Evolutionary conservation across 176 grass and related monocot genomes (phyloP).

Genomic region (Oryza nivara): DNA sequence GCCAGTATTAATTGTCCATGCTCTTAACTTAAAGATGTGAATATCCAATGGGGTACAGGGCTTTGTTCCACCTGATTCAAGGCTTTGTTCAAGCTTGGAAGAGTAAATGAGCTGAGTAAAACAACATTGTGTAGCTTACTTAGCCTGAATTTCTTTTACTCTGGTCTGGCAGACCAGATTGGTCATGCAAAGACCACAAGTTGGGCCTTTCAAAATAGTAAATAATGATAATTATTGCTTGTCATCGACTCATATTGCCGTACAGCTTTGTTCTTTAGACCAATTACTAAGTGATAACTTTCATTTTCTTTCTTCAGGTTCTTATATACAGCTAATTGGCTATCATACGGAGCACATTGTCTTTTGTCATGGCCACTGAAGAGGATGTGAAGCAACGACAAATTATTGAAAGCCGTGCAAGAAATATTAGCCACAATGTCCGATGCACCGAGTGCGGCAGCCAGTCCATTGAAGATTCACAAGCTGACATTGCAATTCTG

Average conservation of each 20-base stretch:
- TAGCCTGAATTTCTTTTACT: background rate
- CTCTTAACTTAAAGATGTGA: background rate
- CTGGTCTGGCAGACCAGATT: background rate
- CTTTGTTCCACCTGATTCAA: background rate
- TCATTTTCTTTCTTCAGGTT: slow-evolving; percentile 10
- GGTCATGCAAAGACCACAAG: background rate
- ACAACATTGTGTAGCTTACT: background rate
- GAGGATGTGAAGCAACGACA: slow-evolving; percentile 76
- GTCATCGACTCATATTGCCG: background rate
- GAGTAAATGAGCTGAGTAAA: background rate
- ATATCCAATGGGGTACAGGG: background rate
- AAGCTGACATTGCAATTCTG: slow-evolving; percentile 92
- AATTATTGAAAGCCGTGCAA: slow-evolving; percentile 74
- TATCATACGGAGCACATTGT: background rate
- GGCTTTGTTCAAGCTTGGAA: background rate
- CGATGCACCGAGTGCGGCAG: slow-evolving; percentile 95
- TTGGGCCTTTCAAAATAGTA: background rate
- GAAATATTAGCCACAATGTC: slow-evolving; percentile 94
- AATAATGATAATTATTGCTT: background rate
- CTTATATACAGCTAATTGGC: background rate
- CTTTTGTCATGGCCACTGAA: slow-evolving; percentile 64
- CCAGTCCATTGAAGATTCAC: slow-evolving; percentile 97
- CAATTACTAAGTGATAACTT: background rate
- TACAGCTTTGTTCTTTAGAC: slow-evolving; percentile 5
- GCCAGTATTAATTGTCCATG: background rate